These are phyloP conservation scores for Pythium brachiatum DNA, from an alignment of 352 stramenopile genomes.

Conservation along the genomic window DNA sequence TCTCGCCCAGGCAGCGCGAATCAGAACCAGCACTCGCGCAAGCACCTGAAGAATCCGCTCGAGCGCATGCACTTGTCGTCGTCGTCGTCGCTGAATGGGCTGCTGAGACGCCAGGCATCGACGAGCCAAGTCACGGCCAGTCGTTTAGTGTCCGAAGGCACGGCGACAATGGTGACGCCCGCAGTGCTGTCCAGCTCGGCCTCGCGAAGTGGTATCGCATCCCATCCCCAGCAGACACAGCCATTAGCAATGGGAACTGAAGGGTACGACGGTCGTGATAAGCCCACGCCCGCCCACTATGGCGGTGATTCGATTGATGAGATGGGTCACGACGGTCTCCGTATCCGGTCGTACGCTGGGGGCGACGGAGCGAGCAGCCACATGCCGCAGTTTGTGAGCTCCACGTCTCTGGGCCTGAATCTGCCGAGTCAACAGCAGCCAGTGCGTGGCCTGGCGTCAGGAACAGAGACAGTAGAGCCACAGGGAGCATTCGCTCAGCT, in stretches of 20 bases:
- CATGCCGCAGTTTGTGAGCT: conserved; percentile 23
- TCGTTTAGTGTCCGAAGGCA: conserved; percentile 21
- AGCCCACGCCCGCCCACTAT: background rate
- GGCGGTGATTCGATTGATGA: background rate
- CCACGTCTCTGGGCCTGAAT: conserved; percentile 16
- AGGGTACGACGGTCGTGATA: background rate
- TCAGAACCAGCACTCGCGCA: conserved; percentile 27
- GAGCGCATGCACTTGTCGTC: conserved; percentile 40
- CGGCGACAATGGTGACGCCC: conserved; percentile 16
- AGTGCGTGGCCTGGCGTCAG: background rate
- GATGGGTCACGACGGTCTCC: conserved; percentile 9
- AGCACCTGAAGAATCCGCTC: conserved; percentile 63
- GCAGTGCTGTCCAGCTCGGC: conserved; percentile 15
- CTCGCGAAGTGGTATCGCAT: background rate
- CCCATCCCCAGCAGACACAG: background rate
- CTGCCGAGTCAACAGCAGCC: conserved; percentile 1
- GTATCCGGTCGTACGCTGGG: conserved; percentile 21
- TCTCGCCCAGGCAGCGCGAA: background rate
- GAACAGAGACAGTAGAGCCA: background rate
- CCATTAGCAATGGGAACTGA: background rate
- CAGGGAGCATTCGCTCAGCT: background rate
- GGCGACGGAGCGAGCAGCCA: too few species aligned
- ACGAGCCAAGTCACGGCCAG: conserved; percentile 15
- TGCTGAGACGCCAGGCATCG: conserved; percentile 23
- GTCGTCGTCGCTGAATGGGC: conserved; percentile 2